Base-by-base conservation (phyloP, 352 stramenopile genomes). In the Phytophthora podocarpi region DNA sequence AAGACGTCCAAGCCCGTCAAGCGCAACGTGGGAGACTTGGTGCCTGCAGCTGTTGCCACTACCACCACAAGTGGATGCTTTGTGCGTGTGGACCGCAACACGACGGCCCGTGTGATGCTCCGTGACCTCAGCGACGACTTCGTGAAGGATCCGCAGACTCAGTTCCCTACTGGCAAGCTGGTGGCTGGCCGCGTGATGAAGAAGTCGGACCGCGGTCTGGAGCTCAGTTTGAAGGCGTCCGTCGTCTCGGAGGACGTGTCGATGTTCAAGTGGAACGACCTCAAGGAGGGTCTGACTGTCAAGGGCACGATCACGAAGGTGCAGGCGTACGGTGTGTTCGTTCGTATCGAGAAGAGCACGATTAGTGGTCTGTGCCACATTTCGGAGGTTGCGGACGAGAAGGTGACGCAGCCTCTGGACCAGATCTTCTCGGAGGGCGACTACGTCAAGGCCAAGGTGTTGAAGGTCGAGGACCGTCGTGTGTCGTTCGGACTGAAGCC, bases 401-500 rank as follows among this genome's bases (percentile, higher is more conserved):
- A 92, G 50, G 85, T 98, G 58, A 97, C 94, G 40, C 96, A 97
- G 59, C 57, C 86, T 62, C 74, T 99, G 39, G 85, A 91, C 55
- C 82, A 94, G 63, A 78, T 99, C 27, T 99, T 98, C 67, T 86
- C 91, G 37, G 89, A 95, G 43, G 96, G 96, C 37, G 97, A 99
- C 78, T 96, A 98, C 58, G 95, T 98, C 20, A 98, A 98, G 82
- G 87, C 97, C n/a, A 93, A 98, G 57, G 90, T 99, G 30, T 67
- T 99, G 18, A 98, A 98, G 76, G 90, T 98, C 39, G 91, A 98
- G 46, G 72, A 90, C 34, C 85, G 90, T 30, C 87, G 90, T 32
- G 78, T 99, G 26, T 97, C 90, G 24, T 97, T 99, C 27, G 96
- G 96, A 35, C 84, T 99, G 31, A 99, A 99, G 78, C 91, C 94